These are phyloP conservation scores for Daldinia concentrica DNA, from an alignment of 495 filamentous ascomycete species.

Conservation along the genomic window DNA sequence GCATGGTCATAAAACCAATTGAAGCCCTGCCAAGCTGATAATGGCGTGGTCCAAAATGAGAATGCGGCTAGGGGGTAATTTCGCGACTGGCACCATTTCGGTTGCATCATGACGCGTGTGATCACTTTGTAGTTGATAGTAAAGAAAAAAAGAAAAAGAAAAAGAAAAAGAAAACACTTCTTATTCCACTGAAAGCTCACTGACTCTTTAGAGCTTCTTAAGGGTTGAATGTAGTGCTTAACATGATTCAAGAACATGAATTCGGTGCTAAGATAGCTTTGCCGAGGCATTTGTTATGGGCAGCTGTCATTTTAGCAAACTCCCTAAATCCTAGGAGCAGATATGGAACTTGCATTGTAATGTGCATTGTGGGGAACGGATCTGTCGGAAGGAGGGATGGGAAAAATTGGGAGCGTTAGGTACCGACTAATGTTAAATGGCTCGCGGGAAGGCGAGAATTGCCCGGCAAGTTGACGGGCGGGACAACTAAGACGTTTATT, in stretches of 20 bases:
- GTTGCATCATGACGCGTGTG: constrained; percentile 23
- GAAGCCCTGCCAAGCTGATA: constrained; percentile 30
- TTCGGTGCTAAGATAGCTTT: not conserved
- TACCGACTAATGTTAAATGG: not conserved
- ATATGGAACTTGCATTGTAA: not conserved
- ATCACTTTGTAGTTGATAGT: not conserved
- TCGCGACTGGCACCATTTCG: constrained; percentile 10
- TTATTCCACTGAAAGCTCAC: not conserved
- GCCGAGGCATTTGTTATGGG: not conserved
- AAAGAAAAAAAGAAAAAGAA: no score
- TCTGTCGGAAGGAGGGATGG: constrained; percentile 29
- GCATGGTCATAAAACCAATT: constrained; percentile 33
- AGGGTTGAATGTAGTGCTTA: not conserved
- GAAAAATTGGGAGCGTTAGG: constrained; percentile 12
- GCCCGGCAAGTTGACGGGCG: not conserved
- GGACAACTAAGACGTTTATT: constrained; percentile 15
- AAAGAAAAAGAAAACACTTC: not conserved
- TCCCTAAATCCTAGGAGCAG: not conserved
- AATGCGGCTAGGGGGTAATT: constrained; percentile 22
- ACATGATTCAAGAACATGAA: not conserved
- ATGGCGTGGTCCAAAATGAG: constrained; percentile 38
- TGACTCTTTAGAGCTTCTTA: not conserved
- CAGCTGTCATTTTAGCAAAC: not conserved
- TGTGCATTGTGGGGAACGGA: constrained; percentile 28
- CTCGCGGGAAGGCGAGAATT: constrained; percentile 1